A percentile compares a stretch with the other conserved stretches of the same genome.
phyloP scores from a whole-genome alignment of 1,284 basidiomycete genomes.

The Cutaneotrichosporon sp. region DNA sequence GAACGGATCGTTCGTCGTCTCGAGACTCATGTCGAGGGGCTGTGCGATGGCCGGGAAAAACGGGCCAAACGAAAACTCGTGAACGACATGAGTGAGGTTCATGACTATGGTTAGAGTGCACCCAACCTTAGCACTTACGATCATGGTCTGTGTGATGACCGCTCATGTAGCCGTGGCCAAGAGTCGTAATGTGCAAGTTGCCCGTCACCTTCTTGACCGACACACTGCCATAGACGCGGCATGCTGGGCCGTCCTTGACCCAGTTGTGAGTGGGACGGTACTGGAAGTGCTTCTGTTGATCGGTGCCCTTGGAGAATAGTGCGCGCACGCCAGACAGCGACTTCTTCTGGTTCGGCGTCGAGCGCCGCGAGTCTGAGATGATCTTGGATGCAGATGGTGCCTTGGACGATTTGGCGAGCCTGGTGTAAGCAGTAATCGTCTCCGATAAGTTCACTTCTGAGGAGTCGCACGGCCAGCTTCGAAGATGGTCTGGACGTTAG shows the following conservation, averaged over 20 bases:
- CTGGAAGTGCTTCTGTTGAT: constrained; percentile 57
- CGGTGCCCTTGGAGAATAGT: constrained; percentile 61
- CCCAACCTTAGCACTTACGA: constrained; percentile 54
- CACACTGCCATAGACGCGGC: constrained; percentile 81
- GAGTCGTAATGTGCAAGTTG: constrained; percentile 83
- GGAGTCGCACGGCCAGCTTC: constrained; percentile 76
- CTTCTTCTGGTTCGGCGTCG: constrained; percentile 43
- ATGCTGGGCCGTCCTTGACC: constrained; percentile 66
- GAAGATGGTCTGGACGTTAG: constrained; percentile 65
- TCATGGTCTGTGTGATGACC: constrained; percentile 81
- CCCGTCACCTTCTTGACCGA: constrained; percentile 88
- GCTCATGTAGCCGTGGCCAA: constrained; percentile 90
- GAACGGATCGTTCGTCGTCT: constrained; percentile 73
- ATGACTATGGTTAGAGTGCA: constrained; percentile 63
- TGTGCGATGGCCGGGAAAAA: constrained; percentile 95
- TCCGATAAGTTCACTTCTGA: constrained; percentile 59
- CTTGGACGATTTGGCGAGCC: constrained; percentile 13
- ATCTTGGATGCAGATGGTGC: constrained; percentile 43
- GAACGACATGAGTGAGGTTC: constrained; percentile 94
- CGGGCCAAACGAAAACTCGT: constrained; percentile 94
- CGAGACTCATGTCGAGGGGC: constrained; percentile 87
- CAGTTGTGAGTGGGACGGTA: constrained; percentile 73
- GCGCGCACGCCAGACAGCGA: constrained; percentile 43
- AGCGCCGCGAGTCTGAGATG: constrained; percentile 40
- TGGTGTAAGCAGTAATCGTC: constrained; percentile 3